A percentile compares a stretch with the other conserved stretches of the same genome.
phyloP scores from a whole-genome alignment of 352 stramenopile species.

The Pythium rishiriense region DNA sequence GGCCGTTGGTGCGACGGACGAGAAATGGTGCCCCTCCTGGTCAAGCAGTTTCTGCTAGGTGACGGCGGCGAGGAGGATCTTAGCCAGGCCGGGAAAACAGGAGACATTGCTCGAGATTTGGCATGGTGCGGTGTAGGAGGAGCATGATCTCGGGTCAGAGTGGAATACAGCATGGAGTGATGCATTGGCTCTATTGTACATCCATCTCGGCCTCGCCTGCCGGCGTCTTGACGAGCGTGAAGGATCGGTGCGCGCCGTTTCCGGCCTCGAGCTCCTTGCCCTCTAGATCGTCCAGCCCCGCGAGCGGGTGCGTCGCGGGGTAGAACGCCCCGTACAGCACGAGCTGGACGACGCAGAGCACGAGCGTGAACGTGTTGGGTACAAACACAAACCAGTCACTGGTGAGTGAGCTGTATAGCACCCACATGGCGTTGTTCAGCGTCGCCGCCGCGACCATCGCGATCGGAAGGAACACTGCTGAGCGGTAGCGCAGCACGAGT shows the following conservation, averaged over 20 bases:
- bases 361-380: conserved; percentile 33
- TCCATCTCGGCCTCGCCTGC: too few relatives aligned
- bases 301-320: neutral
- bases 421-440: conserved; percentile 49
- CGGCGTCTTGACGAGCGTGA: neutral
- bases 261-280: neutral
- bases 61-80: conserved; percentile 9
- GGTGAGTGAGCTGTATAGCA: conserved; percentile 43
- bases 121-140: neutral
- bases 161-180: too few relatives aligned
- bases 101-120: neutral
- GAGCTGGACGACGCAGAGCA: neutral
- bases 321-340: neutral
- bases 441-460: conserved; percentile 48
- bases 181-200: too few relatives aligned
- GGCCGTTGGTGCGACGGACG: conserved; percentile 10
- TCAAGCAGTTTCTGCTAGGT: conserved; percentile 21
- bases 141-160: too few relatives aligned
- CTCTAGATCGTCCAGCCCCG: neutral
- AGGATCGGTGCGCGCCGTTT: neutral
- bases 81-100: neutral
- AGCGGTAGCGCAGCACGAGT: conserved; percentile 10
- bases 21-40: conserved; percentile 15
- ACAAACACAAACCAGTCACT: conserved; percentile 54
- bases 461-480: conserved; percentile 34